Evolutionary conservation across 768 basidiomycete genomes (phyloP), one percentile per base, ranked within the genome.

Genomic region (Calocera cornea): DNA sequence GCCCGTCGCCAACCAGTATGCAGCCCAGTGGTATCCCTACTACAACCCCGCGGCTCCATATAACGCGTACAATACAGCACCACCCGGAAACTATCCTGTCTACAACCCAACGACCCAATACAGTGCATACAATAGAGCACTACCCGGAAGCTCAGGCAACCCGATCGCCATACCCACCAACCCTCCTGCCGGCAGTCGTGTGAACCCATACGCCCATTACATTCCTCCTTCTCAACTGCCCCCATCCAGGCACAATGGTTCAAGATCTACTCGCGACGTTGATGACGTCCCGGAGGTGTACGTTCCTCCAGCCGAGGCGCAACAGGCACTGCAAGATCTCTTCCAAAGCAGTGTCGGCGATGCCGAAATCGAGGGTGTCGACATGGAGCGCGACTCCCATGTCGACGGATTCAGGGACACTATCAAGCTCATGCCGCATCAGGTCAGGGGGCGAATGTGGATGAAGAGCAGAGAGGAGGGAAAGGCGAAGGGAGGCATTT

Each of bases 371-470:
- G 74, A 73, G 2, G 75, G 70, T 0, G 79, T 89, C 41, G 80
- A 89, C 68, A 82, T 85, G 76, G 81, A 82, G 1, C 54, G 54
- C 31, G 85, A 92, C 68, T 85, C 87, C 0, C 79, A 81, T 16
- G 90, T 95, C 0, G 82, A 86, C 12, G 94, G 89, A 0, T 95
- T 97, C 75, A 79, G 79, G 2, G 84, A 87, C 0, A 83, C 83
- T 1, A 83, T 92, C 24, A 79, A 73, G 49, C 79, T 98, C 24
- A 79, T 95, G 71, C 89, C 92, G 1, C 95, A 97, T 76, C 97
- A 99, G 72, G 80, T 97, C 10, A 78, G 90, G 63, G 92, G 92
- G 24, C 82, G 93, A 0, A 76, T 77, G 29, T 99, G 95, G 95
- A 94, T 99, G 89, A 80, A 79, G 27, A 84, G 87, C 7, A 83